Percentiles rank a stretch among this genome's conserved stretches.
phyloP scores from a whole-genome alignment of 495 filamentous ascomycete genomes.

The Hyaloscypha finlandica region DNA sequence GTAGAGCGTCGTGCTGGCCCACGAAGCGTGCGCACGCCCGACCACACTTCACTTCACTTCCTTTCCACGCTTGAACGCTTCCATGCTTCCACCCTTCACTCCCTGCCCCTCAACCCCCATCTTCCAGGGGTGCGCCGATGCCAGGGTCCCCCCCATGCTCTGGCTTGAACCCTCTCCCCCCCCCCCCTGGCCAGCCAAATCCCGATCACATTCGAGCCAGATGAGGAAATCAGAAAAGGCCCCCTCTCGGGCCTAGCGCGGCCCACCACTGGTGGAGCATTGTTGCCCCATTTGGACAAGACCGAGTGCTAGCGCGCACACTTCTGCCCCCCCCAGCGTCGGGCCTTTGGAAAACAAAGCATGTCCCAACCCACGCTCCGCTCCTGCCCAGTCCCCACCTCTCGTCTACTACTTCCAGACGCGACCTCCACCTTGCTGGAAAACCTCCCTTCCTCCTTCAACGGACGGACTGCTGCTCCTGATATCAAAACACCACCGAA shows the following conservation, averaged over 20 bases:
- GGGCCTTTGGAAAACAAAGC: constrained; percentile 9
- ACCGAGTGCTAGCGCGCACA: neutral
- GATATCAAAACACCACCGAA: neutral
- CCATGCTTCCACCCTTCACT: no score
- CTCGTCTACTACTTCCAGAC: neutral
- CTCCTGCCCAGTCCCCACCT: neutral
- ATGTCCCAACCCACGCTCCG: neutral
- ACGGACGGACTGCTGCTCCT: constrained; percentile 4
- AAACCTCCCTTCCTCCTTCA: constrained; percentile 1
- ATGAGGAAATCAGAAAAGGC: neutral
- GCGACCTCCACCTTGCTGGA: neutral
- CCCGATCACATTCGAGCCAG: neutral
- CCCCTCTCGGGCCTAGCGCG: neutral
- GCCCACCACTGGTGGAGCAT: neutral
- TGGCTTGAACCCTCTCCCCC: neutral
- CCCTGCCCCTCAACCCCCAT: neutral
- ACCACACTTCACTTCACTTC: neutral
- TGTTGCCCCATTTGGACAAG: neutral
- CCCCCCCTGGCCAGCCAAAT: neutral
- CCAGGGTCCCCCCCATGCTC: neutral
- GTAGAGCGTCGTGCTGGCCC: no score
- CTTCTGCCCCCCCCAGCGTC: neutral
- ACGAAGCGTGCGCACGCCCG: no score
- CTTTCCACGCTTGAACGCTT: no score
- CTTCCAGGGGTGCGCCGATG: neutral